Base-by-base conservation (phyloP, 2,329 filamentous ascomycete species). In the Curvularia spicifera region DNA sequence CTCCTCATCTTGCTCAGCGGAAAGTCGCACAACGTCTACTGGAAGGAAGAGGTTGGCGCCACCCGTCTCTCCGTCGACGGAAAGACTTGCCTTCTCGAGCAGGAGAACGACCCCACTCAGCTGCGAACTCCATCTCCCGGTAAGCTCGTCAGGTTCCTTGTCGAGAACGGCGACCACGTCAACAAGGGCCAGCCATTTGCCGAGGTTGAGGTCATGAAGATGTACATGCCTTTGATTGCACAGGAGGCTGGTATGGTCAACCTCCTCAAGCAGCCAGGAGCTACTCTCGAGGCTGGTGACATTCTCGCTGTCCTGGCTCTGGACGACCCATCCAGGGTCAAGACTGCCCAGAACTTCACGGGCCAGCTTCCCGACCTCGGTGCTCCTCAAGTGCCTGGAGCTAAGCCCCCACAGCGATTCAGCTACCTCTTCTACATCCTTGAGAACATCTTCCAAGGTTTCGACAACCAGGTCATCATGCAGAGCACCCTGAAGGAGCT, bases 171-270 rank as follows among this genome's bases (percentile, higher is more conserved):
- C 60, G 86, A 93, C 68, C 95, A 99, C 77, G 88, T 99, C 78
- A 89, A 87, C 78, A 92, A 96, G 69, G 94, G 94, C 56, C 91
- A 98, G 78, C 84, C 94, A 33, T 99, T 93, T 74, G 95, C 95
- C 55, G 95, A 99, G 79, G 94, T 99, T 40, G 95, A 99, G 81
- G 95, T 99, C 80, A 99, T 99, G 95, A 99, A 99, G 86, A 99
- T 99, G 95, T 98, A 98, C 85, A 99, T 99, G 95, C 95, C 95
- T 72, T 85, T 99, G 54, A 86, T 99, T 61, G 91, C 95, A 2
- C 90, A 93, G 75, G 95, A 99, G 78, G 95, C 97, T 71, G 95
- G 95, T 83, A 86, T 96, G 53, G 94, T 99, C 56, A 95, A 97
- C 82, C 87, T 99, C 71, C 97, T 99, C 84, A 99, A 99, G 87